phyloP scores from a whole-genome alignment of 2,329 filamentous ascomycete genomes.

The Stagonosporopsis cucurbitacearum region DNA sequence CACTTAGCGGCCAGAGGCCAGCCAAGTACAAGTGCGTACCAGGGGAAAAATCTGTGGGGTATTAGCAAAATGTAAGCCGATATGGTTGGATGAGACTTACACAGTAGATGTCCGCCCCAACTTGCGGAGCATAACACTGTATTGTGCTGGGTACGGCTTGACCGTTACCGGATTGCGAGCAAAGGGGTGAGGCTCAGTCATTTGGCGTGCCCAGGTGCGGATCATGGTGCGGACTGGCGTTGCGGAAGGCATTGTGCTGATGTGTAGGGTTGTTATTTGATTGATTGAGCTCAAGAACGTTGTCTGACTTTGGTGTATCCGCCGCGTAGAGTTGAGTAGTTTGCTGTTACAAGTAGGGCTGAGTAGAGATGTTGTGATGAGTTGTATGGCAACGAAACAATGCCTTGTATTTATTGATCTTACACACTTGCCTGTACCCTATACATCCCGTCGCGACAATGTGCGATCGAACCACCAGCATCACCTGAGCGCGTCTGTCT shows the following conservation, averaged over 20 bases:
- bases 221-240: constrained; percentile 42
- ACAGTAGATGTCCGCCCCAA: constrained; percentile 31
- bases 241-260: constrained; percentile 37
- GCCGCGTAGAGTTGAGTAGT: background rate
- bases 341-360: constrained; percentile 9
- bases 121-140: constrained; percentile 30
- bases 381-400: background rate
- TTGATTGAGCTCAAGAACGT: constrained; percentile 9
- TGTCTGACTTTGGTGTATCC: constrained; percentile 12
- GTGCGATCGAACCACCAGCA: constrained; percentile 20
- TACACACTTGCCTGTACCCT: background rate
- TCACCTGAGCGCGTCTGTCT: constrained; percentile 24
- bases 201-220: constrained; percentile 40
- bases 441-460: constrained; percentile 4
- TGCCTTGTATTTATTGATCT: constrained; percentile 10
- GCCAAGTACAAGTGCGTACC: constrained; percentile 36
- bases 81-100: constrained; percentile 24
- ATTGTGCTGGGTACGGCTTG: constrained; percentile 34
- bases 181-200: constrained; percentile 47
- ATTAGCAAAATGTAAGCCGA: constrained; percentile 2
- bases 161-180: constrained; percentile 38
- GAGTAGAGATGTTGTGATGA: constrained; percentile 9
- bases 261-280: background rate
- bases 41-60: constrained; percentile 35
- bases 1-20: constrained; percentile 42